These are phyloP conservation scores for Conticribra weissflogii DNA, from an alignment of 108 stramenopile genomes.

Conservation along the genomic window DNA sequence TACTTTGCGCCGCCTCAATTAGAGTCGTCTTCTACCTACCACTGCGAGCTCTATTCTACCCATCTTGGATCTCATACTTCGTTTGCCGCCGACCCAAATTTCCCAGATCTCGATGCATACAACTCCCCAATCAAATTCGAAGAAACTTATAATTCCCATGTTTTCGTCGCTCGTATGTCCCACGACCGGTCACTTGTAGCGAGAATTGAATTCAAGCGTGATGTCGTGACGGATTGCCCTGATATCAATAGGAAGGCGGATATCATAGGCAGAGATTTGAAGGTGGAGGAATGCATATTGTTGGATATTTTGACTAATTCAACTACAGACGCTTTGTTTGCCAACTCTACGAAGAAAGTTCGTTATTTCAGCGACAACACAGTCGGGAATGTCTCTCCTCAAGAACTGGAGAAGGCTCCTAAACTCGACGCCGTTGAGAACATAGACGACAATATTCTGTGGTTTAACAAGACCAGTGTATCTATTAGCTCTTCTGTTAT, in stretches of 20 bases:
- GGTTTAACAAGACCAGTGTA: too few species aligned
- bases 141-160: constrained; percentile 26
- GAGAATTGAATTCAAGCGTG: constrained; percentile 25
- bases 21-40: neutral
- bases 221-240: constrained; percentile 34
- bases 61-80: constrained; percentile 17
- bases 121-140: constrained; percentile 5
- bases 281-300: neutral
- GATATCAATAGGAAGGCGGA: neutral
- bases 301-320: constrained; percentile 1
- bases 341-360: neutral
- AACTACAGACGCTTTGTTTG: neutral
- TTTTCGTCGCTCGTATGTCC: constrained; percentile 28
- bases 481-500: too few species aligned
- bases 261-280: neutral
- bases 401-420: too few species aligned
- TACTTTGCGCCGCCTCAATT: constrained; percentile 25
- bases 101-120: constrained; percentile 5
- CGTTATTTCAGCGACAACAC: neutral
- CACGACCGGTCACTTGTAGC: constrained; percentile 33
- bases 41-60: constrained; percentile 14
- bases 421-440: too few species aligned
- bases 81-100: neutral
- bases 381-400: too few species aligned
- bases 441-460: too few species aligned